Evolutionary conservation across 177 flowering plant species (phyloP).

Genomic region (Vitis hybrid): DNA sequence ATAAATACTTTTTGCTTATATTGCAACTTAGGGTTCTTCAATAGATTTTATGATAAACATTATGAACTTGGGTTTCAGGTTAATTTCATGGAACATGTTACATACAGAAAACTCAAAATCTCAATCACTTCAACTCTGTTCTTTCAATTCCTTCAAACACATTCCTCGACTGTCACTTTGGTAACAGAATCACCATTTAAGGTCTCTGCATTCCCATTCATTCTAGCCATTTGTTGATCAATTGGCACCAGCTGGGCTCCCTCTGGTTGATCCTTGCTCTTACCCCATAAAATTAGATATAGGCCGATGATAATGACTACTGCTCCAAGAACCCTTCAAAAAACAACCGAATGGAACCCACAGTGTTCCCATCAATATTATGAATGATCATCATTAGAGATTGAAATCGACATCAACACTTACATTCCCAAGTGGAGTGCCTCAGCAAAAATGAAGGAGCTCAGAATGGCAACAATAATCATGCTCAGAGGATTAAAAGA

Average conservation of each 20-base stretch:
- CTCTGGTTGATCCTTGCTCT: constrained; percentile 29
- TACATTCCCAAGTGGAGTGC: constrained; percentile 45
- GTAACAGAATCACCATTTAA: not conserved
- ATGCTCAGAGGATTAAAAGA: constrained; percentile 52
- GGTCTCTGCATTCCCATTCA: not conserved
- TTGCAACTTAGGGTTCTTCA: too few relatives aligned
- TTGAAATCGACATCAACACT: not conserved
- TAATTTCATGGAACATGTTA: too few relatives aligned
- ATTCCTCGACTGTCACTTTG: not conserved
- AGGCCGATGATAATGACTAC: constrained; percentile 36
- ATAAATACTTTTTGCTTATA: too few relatives aligned
- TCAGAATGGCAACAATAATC: constrained; percentile 46
- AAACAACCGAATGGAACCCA: too few relatives aligned
- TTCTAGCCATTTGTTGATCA: not conserved
- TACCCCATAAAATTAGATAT: constrained; percentile 48
- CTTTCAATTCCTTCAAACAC: not conserved
- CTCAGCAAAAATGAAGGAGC: constrained; percentile 45
- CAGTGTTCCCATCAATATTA: not conserved
- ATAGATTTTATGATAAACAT: too few relatives aligned
- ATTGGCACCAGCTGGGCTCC: not conserved
- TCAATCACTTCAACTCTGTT: not conserved
- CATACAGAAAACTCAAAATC: too few relatives aligned
- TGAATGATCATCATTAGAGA: not conserved
- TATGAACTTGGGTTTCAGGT: too few relatives aligned
- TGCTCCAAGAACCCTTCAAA: constrained; percentile 39